Evolutionary conservation across 2,329 filamentous ascomycete species (phyloP).

Genomic region (Gremmenia infestans): DNA sequence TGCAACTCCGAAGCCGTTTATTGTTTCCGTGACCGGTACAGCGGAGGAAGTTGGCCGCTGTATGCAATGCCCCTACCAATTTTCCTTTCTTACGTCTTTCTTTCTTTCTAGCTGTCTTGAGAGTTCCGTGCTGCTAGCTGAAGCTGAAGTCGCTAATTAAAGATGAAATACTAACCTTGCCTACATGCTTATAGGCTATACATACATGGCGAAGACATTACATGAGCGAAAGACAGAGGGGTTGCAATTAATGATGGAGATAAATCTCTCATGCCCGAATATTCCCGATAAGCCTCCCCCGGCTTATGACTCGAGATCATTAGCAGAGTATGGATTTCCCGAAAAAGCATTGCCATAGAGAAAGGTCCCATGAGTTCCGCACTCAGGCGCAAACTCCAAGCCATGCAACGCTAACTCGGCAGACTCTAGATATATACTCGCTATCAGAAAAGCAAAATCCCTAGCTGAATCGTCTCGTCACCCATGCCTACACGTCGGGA

Average conservation of each 20-base stretch:
- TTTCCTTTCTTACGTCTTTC: too few relatives aligned
- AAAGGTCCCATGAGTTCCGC: too few relatives aligned
- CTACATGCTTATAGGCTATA: constrained; percentile 14
- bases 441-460: too few relatives aligned
- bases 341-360: too few relatives aligned
- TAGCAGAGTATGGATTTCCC: constrained; percentile 49
- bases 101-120: too few relatives aligned
- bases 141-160: too few relatives aligned
- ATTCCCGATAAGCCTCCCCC: constrained; percentile 64
- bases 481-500: constrained; percentile 41
- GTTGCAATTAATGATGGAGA: constrained; percentile 54
- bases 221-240: constrained; percentile 16
- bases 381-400: too few relatives aligned
- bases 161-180: too few relatives aligned
- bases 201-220: constrained; percentile 29
- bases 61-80: constrained; percentile 34
- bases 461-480: too few relatives aligned
- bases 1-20: constrained; percentile 49
- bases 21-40: constrained; percentile 66
- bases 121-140: too few relatives aligned
- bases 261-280: constrained; percentile 77
- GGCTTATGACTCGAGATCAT: constrained; percentile 53
- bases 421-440: too few relatives aligned
- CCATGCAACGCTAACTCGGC: too few relatives aligned
- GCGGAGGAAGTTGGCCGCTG: constrained; percentile 52